Base-by-base conservation (phyloP, 352 stramenopile species). In the Globisporangium spinosum region DNA sequence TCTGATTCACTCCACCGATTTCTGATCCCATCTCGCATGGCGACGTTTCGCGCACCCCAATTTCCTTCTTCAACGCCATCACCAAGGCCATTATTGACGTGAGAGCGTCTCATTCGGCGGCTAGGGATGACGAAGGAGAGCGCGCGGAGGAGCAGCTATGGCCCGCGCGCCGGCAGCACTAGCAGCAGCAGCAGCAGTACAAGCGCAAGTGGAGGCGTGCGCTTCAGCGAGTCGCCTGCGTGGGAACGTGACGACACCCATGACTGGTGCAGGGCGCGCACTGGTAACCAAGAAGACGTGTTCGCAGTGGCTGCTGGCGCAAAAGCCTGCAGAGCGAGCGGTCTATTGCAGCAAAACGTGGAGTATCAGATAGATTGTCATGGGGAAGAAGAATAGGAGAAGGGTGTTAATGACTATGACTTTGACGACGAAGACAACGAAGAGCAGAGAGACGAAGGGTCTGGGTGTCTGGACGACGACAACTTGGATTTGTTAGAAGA, bases 281-380 rank as follows among this genome's bases (percentile, higher is more conserved):
- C 69, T 45, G 73, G 71, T 27, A 82, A 82, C 23, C 76, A 82
- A 38, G 68, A 80, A 40, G 71, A 82, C 40, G n/a, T 17, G 8
- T 15, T 23, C n/a, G 1, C 27, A 32, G 27, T 12, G 13, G 17
- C 2, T 43, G 27, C 54, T n/a, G 43, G 38, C 54, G 49, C 43
- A 9, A 45, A 69, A 23, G 23, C 32, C 10, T 20, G 1, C 15
- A 5, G 7, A 43, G 12, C 10, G 40, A 2, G 40, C 40, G 15
- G 4, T 3, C 3, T 20, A 2, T n/a, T 9, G 40, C 40, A 20
- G 15, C 43, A 51, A 22, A 51, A 20, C 6, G 43, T 7, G 22
- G 0, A 2, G 5, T 23, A 1, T 22, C 17, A 51, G 17, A 10
- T 6, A 51, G 43, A 10, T 51, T 8, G 6, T 25, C n/a, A 35